phyloP scores from a whole-genome alignment of 2,329 filamentous ascomycete species.

The Cercospora sp. region DNA sequence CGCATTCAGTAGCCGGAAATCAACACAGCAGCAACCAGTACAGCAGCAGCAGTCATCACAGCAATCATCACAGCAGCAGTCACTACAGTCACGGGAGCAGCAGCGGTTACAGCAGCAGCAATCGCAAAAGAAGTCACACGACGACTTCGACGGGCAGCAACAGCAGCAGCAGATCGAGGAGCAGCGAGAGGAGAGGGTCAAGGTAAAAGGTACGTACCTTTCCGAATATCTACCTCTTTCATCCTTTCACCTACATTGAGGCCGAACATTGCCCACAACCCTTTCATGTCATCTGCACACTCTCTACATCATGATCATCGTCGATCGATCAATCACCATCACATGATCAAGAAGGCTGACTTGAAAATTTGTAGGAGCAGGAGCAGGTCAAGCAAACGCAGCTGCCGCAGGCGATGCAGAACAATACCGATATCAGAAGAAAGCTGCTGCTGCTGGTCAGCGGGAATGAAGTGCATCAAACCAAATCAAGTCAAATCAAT shows the following conservation, averaged over 20 bases:
- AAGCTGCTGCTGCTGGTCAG: not conserved
- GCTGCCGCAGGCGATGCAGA: constrained; percentile 31
- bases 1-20: constrained; percentile 38
- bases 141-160: not conserved
- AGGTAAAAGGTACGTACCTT: constrained; percentile 32
- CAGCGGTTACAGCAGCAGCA: not conserved
- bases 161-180: constrained; percentile 33
- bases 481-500: not conserved
- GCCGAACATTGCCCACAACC: not conserved
- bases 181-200: constrained; percentile 32
- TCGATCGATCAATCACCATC: not conserved
- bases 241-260: too few relatives aligned
- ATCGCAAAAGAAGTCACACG: not conserved
- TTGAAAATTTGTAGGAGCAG: too few relatives aligned
- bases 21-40: constrained; percentile 30
- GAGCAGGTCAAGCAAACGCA: constrained; percentile 32
- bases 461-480: not conserved
- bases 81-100: not conserved
- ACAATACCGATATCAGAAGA: constrained; percentile 24
- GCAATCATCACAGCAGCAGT: not conserved
- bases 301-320: not conserved
- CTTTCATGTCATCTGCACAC: not conserved
- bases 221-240: not conserved
- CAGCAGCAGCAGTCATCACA: not conserved
- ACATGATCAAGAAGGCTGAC: too few relatives aligned